phyloP scores from a whole-genome alignment of 2,329 filamentous ascomycete genomes.

The Beauveria varroae region DNA sequence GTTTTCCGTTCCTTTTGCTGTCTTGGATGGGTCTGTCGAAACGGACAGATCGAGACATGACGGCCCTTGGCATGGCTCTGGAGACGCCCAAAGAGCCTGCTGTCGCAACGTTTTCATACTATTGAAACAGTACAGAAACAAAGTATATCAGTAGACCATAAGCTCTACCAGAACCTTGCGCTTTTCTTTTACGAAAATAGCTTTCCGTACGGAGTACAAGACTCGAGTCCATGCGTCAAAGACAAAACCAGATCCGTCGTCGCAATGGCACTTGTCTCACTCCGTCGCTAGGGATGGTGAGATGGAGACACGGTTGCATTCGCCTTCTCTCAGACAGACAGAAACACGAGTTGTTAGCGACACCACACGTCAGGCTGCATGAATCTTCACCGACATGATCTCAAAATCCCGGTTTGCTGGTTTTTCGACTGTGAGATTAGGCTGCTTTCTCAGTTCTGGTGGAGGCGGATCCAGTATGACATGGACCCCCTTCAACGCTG shows the following conservation, averaged over 20 bases:
- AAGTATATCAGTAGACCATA: too few relatives aligned
- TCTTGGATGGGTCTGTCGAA: neutral
- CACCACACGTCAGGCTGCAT: neutral
- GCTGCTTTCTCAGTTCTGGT: neutral
- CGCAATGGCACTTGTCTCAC: neutral
- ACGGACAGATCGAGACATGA: neutral
- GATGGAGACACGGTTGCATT: neutral
- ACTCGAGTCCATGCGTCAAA: too few relatives aligned
- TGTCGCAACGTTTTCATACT: neutral
- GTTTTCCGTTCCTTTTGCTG: neutral
- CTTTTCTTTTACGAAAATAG: too few relatives aligned
- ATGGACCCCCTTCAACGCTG: too few relatives aligned
- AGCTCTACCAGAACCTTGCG: too few relatives aligned
- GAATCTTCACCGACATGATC: neutral
- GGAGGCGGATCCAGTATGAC: neutral
- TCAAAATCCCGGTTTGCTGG: neutral
- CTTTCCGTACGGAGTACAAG: too few relatives aligned
- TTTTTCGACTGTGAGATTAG: neutral
- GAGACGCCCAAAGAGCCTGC: neutral
- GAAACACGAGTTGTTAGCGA: neutral
- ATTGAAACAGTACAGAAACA: too few relatives aligned
- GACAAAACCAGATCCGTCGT: neutral
- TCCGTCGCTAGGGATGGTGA: neutral
- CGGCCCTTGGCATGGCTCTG: neutral
- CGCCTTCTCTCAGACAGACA: neutral